Base-by-base conservation (phyloP, 306 rosid genomes). In the Vigna reflexopilosa region DNA sequence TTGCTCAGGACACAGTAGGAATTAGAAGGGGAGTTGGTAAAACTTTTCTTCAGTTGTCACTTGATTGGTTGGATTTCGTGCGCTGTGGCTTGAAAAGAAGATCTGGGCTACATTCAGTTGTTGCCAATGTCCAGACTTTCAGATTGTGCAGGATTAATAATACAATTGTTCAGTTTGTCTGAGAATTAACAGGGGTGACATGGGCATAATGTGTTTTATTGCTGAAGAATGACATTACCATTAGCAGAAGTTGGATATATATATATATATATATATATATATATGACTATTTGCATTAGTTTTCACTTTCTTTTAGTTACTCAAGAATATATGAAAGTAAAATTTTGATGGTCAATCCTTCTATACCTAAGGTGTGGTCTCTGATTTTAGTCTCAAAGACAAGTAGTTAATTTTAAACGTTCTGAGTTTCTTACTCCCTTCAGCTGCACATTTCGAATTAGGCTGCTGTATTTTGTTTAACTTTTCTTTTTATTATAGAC, bases 41-140 rank as follows among this genome's bases (percentile, higher is more conserved):
- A 61, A 73, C 3, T 38, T 20, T 57, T 8, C 61, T 6, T 44
- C 17, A 51, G 16, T n/a, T 2, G 34, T 55, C 22, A 45, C 42
- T 75, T 4, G 38, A 20, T 24, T 22, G 38, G 24, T 44, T 45
- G 64, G 28, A 17, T 28, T 74, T 51, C 32, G 55, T 42, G 57
- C 12, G 14, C 52, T 24, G 6, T 11, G 22, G 50, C 40, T 49
- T 36, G 4, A 19, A 34, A 32, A 44, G 34, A 32, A 44, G 34
- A 26, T 66, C 48, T 78, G 24, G 34, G 69, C 59, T 59, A 9
- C 26, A 47, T 44, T 71, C 40, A 7, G n/a, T 44, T 82, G 65
- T 65, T 47, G 70, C 24, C 45, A 61, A 32, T 38, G 59, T 32
- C 8, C 26, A 63, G 54, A 44, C 26, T 62, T 57, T 12, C 3